Base-by-base conservation (phyloP, 129 eudicot species). In the Artemisia argyi region DNA sequence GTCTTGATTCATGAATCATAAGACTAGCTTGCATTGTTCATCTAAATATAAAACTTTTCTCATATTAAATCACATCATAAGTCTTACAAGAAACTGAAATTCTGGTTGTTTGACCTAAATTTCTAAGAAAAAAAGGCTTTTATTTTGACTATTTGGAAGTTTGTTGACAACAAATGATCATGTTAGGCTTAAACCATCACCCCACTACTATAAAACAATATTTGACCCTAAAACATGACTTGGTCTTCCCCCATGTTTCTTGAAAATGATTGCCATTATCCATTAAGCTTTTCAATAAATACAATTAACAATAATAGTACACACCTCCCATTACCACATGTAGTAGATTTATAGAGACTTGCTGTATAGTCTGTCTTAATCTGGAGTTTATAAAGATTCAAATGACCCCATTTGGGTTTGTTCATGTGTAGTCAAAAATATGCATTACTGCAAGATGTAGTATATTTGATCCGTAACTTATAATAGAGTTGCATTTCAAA, bases 311-410 rank as follows among this genome's bases (percentile, higher is more conserved):
- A 63, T 60, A 55, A 60, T 48, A 77, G 15, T 78, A 78, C 82
- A 78, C 63, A 78, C 76, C 66, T 70, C 82, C 82, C 77, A 71
- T 78, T 44, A 78, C 35, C 75, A 77, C 76, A 77, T 77, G 76
- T 77, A 62, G 81, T 62, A 22, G 81, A 55, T 30, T 5, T 44
- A 39, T 32, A 51, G 69, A 61, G 65, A 61, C 81, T 69, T 77
- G 51, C 42, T 69, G 24, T 19, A n/a, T 32, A 69, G 17, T 28
- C 62, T 70, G 64, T 69, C 19, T 69, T 69, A 77, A 68, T 13
- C 19, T 22, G 14, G 20, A 7, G 7, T 7, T 24, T 46, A 4
- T 55, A 8, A 56, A 56, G 30, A 18, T 19, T 56, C 61, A 56
- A 56, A 56, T 16, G 30, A 19, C 30, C 30, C 19, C 61, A 26